Evolutionary conservation across 257 asterid species (phyloP).

Genomic region (Solanum sejunctum): DNA sequence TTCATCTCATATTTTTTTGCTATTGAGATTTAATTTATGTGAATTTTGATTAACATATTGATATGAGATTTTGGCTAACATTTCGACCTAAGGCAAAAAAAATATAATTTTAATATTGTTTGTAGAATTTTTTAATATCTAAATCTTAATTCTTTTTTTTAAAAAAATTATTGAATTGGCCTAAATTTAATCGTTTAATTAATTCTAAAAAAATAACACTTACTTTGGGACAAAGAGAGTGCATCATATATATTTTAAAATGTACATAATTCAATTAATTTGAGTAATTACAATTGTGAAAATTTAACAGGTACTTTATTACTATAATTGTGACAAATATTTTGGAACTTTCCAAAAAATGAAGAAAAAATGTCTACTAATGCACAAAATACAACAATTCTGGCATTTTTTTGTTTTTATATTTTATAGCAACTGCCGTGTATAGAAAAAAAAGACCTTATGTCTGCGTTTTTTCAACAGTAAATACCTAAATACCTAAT

Average conservation of each 20-base stretch:
- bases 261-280: background rate
- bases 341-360: background rate
- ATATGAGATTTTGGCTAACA: background rate
- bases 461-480: background rate
- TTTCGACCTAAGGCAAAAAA: background rate
- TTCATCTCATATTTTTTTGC: background rate
- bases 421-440: background rate
- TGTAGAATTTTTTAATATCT: background rate
- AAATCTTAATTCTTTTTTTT: background rate
- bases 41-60: background rate
- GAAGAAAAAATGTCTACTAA: background rate
- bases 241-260: background rate
- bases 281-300: background rate
- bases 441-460: background rate
- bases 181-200: background rate
- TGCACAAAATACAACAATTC: background rate
- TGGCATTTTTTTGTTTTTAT: background rate
- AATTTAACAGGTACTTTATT: background rate
- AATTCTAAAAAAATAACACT: background rate
- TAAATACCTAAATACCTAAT: background rate
- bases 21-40: background rate
- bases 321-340: background rate
- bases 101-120: background rate
- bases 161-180: background rate
- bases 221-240: accelerated